A percentile compares a stretch with the other conserved stretches of the same genome.
phyloP scores from a whole-genome alignment of 257 asterid genomes.

The Galeopsis tetrahit region DNA sequence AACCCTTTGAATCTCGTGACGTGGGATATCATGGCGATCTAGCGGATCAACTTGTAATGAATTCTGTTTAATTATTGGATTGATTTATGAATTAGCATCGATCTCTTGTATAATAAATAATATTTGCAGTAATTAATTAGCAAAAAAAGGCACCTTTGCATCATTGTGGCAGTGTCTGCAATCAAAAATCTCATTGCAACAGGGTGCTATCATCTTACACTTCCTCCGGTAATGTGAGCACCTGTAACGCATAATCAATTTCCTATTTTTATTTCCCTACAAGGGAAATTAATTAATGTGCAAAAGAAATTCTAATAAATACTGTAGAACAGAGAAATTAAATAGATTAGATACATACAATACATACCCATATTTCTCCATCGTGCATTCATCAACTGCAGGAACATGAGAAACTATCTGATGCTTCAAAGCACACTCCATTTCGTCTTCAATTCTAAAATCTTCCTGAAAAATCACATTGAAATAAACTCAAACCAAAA shows the following conservation, averaged over 20 bases:
- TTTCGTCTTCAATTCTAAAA: constrained; percentile 14
- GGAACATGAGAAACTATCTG: constrained; percentile 30
- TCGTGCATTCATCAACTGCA: constrained; percentile 34
- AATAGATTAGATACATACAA: constrained; percentile 19
- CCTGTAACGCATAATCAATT: constrained; percentile 32
- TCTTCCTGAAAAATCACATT: constrained; percentile 12
- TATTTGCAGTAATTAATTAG: not conserved
- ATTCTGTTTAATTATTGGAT: constrained; percentile 49
- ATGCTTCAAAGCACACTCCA: constrained; percentile 41
- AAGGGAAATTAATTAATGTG: too few species aligned
- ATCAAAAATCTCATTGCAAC: constrained; percentile 71
- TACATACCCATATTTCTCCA: constrained; percentile 41
- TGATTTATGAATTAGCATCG: constrained; percentile 9
- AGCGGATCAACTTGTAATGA: constrained; percentile 59
- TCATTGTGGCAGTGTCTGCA: constrained; percentile 91
- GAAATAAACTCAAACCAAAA: not conserved
- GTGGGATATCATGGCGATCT: constrained; percentile 75
- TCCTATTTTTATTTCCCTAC: not conserved
- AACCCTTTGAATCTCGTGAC: constrained; percentile 64
- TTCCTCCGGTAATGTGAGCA: constrained; percentile 73
- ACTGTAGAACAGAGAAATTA: not conserved
- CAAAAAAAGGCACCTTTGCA: constrained; percentile 52
- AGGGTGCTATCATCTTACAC: constrained; percentile 75
- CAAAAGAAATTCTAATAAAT: not conserved
- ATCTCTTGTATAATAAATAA: too few species aligned